Evolutionary conservation across 306 rosid species (phyloP), one percentile per base, ranked within the genome.

Genomic region (Bauhinia variegata): DNA sequence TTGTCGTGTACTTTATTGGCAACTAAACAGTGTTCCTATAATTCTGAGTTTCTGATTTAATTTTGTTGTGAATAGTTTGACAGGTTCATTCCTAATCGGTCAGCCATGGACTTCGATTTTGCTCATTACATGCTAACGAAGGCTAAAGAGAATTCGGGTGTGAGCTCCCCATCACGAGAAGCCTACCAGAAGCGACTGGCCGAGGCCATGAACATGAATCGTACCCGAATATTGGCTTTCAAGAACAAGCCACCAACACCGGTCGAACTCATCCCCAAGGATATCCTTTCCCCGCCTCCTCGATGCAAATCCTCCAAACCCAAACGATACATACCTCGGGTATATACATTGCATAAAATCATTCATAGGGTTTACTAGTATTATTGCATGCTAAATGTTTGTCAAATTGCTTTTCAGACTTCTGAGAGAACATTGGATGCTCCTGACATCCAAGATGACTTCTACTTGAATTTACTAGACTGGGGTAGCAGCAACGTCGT

Each of bases 391-490:
- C 54, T 34, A n/a, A 54, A 4, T 48, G 15, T 52, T 28, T 10
- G 11, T 16, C 3, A 46, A 8, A 60, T 14, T 52, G n/a, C 4
- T 36, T 15, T 54, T 55, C 73, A 81, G 89, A 78, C 76, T 32
- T 85, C 86, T 7, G 87, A 85, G 76, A 75, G 82, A 68, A 85
- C 84, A n/a, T 18, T 81, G 67, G 89, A 81, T 70, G 89, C 89
- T 70, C 89, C 86, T 13, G 84, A 81, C 43, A 74, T 81, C 5
- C 62, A 81, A 8, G 86, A 85, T 58, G 86, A 85, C 38, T 85
- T 75, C 64, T 81, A 82, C 72, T 75, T 85, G 44, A 81, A 85
- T 55, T 72, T 85, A 38, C 74, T 85, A 75, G 87, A 85, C 37
- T 85, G 89, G 89, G 86, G 85, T 7, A 75, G 84, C 65, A 9